Base-by-base conservation (phyloP, 495 filamentous ascomycete species). In the Talaromyces trachyspermus region DNA sequence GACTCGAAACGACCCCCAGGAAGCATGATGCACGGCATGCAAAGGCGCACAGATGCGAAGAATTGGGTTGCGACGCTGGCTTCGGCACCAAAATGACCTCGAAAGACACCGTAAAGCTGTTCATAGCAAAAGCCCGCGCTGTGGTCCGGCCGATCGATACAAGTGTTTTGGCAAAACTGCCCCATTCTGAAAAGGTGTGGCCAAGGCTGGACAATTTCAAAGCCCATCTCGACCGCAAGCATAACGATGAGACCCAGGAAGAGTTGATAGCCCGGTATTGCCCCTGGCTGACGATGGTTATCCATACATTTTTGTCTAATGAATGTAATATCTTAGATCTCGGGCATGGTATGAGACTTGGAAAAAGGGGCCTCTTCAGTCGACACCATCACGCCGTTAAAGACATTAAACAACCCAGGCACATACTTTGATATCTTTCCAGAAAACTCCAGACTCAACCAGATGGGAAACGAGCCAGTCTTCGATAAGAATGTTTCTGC, bases 121-220 rank as follows among this genome's bases (percentile, higher is more conserved):
- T 11, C 86, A 92, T 58, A 66, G 66, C 24, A 64, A 74, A 49
- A 65, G 72, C 56, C 78, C 71, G 39, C 64, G 60, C 65, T 74
- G 74, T 11, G 69, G 63, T 8, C 62, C 66, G 35, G 74, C 73
- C 25, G 78, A 81, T 53, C 75, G 73, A 14, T 95, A 79, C 51
- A 75, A 76, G 51, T 95, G 89, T 56, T 68, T 70, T 46, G 72
- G 84, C 72, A 64, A 37, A 59, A 68, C 42, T 95, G 90, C 54
- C 71, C 22, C 79, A 75, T 17, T 81, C 78, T 44, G 68, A 74
- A 14, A 96, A 96, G 65, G 69, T 75, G 35, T 96, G 91, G 87
- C 89, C 87, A 8, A 79, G 92, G 6, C 62, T 85, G 43, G 92
- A 98, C 62, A 98, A 98, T 53, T 98, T 96, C 64, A 82, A 81